Conservation (phyloP, 139 green algal genomes). For the Chlorella sorokiniana region DNA sequence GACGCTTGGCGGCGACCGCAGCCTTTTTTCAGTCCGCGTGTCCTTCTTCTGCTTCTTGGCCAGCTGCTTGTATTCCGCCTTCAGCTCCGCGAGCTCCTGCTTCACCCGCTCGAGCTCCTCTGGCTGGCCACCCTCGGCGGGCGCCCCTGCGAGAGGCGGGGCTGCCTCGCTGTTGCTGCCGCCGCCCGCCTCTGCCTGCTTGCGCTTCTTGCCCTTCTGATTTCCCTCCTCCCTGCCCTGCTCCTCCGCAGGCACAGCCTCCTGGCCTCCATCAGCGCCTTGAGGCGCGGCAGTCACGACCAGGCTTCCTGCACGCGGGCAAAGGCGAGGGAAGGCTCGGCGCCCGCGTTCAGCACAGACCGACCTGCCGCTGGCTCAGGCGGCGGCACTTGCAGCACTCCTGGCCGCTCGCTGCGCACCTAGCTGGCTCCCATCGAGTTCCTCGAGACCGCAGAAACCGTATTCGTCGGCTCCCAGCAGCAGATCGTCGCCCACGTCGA, state of each 20-base stretch:
- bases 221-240: background rate
- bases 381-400: background rate
- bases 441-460: constrained; percentile 81
- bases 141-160: no score
- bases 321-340: no score
- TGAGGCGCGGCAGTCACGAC: no score
- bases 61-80: constrained; percentile 32
- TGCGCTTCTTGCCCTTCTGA: constrained; percentile 29
- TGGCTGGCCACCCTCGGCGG: background rate
- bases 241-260: background rate
- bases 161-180: background rate
- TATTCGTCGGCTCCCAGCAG: constrained; percentile 75
- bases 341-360: no score
- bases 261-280: background rate
- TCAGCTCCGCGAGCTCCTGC: constrained; percentile 25
- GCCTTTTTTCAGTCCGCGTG: constrained; percentile 1
- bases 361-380: background rate
- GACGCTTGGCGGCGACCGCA: constrained; percentile 11
- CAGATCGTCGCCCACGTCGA: constrained; percentile 67
- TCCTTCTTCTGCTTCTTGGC: constrained; percentile 42
- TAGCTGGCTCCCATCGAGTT: constrained; percentile 50
- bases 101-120: background rate
- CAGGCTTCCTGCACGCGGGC: no score
- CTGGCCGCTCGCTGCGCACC: constrained; percentile 15
- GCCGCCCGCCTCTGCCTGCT: constrained; percentile 4